These are phyloP conservation scores for Syzygium malaccense DNA, from an alignment of 441 rosid genomes.

Conservation along the genomic window DNA sequence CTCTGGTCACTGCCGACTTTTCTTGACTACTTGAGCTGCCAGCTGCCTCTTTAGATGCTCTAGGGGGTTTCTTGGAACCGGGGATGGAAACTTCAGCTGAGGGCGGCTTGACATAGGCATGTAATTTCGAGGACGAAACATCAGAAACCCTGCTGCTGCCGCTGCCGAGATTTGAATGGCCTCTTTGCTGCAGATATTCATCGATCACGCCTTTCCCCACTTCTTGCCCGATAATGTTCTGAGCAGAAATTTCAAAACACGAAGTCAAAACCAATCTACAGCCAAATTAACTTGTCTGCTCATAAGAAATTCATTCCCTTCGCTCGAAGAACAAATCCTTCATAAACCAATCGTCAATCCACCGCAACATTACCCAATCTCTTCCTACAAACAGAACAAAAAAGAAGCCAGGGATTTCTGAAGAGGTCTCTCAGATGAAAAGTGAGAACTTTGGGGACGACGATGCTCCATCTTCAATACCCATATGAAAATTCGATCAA, in stretches of 20 bases:
- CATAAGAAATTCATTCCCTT: neutral
- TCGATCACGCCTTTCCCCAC: conserved; percentile 57
- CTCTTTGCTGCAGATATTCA: conserved; percentile 67
- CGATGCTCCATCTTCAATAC: neutral
- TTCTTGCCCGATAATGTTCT: conserved; percentile 78
- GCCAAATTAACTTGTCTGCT: neutral
- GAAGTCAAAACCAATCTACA: neutral
- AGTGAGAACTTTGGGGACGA: neutral
- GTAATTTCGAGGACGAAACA: conserved; percentile 42
- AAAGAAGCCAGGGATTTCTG: neutral
- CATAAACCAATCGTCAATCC: neutral
- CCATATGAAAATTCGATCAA: neutral
- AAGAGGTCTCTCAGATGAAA: neutral
- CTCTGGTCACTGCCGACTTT: conserved; percentile 7
- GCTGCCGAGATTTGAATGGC: conserved; percentile 26
- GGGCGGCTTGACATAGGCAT: conserved; percentile 72
- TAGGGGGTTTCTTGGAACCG: conserved; percentile 17
- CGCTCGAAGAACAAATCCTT: neutral
- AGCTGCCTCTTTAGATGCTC: neutral
- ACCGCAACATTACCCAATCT: neutral
- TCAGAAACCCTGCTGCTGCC: conserved; percentile 16
- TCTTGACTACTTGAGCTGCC: conserved; percentile 13
- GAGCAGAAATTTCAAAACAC: conserved; percentile 14
- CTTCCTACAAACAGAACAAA: neutral
- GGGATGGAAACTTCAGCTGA: conserved; percentile 25